Evolutionary conservation across 192 early-diverging fungal genomes (phyloP), one percentile per base, ranked within the genome.

Genomic region (Entomortierella chlamydospora): DNA sequence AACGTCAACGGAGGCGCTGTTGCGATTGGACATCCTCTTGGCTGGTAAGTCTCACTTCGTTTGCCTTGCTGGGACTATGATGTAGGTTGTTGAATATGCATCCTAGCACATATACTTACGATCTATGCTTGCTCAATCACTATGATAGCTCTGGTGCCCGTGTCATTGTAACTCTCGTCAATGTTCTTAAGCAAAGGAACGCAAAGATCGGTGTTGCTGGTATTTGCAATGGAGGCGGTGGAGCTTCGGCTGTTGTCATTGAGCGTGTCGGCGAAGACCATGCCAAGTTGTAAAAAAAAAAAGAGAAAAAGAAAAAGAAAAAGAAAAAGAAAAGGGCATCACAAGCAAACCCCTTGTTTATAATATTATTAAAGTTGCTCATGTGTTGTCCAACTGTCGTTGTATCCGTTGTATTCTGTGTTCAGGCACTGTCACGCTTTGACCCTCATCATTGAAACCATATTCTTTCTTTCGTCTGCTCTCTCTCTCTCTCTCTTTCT

Each of bases 1-100:
- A 99, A 99, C 69, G 88, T 93, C n/a, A 90, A 91, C 81, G 98
- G 98, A 64, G 98, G 98, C 55, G 97, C 98, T 30, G 96, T 98
- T 31, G 94, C 95, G 0, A 87, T 97, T 49, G 98, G 98, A n/a
- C 98, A 99, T 82, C 98, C 98, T 59, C 87, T 99, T n/a, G 98
- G 98, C 42, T 96, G 94, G 67, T 74, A 74, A 12, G 64, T 37
- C 7, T 34, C n/a, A n/a, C n/a, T n/a, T n/a, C n/a, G n/a, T n/a
- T n/a, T n/a, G n/a, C n/a, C n/a, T n/a, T n/a, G n/a, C n/a, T n/a
- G n/a, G n/a, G n/a, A n/a, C n/a, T n/a, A n/a, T n/a, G n/a, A n/a
- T n/a, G n/a, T n/a, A n/a, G n/a, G n/a, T n/a, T n/a, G n/a, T n/a
- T n/a, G n/a, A n/a, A n/a, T n/a, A n/a, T n/a, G n/a, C n/a, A n/a